phyloP scores from a whole-genome alignment of 1,139 yeast species.

The Barnettozyma hawaiiensis region DNA sequence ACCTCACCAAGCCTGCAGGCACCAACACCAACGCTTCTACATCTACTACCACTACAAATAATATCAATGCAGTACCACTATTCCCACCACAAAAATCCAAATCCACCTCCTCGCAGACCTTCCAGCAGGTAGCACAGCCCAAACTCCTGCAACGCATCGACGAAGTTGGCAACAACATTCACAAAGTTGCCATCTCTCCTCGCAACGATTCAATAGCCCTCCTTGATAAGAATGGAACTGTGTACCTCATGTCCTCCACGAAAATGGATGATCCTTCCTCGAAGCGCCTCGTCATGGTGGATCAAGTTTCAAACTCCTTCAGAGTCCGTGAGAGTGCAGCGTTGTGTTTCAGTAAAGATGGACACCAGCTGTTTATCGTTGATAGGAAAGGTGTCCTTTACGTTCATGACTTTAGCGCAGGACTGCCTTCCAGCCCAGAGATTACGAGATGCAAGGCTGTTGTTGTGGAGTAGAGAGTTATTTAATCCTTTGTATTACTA shows the following conservation, averaged over 20 bases:
- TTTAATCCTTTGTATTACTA: neutral
- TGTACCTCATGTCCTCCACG: slow-evolving; percentile 65
- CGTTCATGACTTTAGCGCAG: slow-evolving; percentile 85
- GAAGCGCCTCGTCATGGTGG: slow-evolving; percentile 62
- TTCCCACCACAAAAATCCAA: neutral
- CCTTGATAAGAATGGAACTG: slow-evolving; percentile 69
- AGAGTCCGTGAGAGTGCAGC: slow-evolving; percentile 69
- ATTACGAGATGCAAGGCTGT: slow-evolving; percentile 21
- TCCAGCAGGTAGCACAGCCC: slow-evolving; percentile 47
- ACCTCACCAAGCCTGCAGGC: neutral
- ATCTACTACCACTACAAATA: neutral
- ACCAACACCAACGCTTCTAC: neutral
- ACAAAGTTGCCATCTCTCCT: slow-evolving; percentile 71
- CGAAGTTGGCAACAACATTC: slow-evolving; percentile 79
- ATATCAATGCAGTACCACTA: neutral
- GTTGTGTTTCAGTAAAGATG: slow-evolving; percentile 68
- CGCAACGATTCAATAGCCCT: slow-evolving; percentile 83
- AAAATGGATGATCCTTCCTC: slow-evolving; percentile 42
- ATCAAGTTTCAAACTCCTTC: slow-evolving; percentile 73
- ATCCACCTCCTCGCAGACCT: slow-evolving; percentile 15
- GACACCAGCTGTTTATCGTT: slow-evolving; percentile 67
- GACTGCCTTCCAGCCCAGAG: slow-evolving; percentile 33
- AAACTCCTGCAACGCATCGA: slow-evolving; percentile 53
- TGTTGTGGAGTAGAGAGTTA: neutral
- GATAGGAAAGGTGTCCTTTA: slow-evolving; percentile 78